phyloP scores from a whole-genome alignment of 129 eudicot genomes.

The Flaveria robusta region DNA sequence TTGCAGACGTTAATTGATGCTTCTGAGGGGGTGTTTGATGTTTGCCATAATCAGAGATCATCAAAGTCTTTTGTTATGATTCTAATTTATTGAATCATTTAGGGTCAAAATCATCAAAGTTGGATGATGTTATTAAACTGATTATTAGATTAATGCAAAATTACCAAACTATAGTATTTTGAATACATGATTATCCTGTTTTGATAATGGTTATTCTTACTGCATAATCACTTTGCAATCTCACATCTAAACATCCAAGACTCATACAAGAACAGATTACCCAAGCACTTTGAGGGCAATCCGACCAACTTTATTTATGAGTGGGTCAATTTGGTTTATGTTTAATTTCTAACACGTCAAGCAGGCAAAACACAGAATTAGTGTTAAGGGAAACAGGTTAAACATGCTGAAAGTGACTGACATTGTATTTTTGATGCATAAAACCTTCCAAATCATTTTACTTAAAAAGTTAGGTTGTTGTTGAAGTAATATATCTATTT shows the following conservation, averaged over 20 bases:
- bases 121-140: not conserved
- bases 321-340: not conserved
- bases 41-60: not conserved
- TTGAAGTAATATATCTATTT: not conserved
- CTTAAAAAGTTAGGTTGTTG: not conserved
- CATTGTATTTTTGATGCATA: not conserved
- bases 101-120: not conserved
- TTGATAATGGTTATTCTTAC: not conserved
- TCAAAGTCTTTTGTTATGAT: not conserved
- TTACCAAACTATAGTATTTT: not conserved
- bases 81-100: constrained; percentile 3
- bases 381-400: not conserved
- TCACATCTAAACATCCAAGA: not conserved
- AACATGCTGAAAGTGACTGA: not conserved
- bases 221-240: not conserved
- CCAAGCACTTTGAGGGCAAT: not conserved
- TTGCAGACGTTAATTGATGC: too few relatives aligned
- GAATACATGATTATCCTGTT: not conserved
- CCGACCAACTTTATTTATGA: not conserved
- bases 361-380: not conserved
- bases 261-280: not conserved
- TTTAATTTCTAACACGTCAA: not conserved
- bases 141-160: not conserved
- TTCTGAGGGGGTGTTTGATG: not conserved
- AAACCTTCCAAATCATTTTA: constrained; percentile 6